These are phyloP conservation scores for Globisporangium takayamanum DNA, from an alignment of 352 stramenopile genomes.

Conservation along the genomic window DNA sequence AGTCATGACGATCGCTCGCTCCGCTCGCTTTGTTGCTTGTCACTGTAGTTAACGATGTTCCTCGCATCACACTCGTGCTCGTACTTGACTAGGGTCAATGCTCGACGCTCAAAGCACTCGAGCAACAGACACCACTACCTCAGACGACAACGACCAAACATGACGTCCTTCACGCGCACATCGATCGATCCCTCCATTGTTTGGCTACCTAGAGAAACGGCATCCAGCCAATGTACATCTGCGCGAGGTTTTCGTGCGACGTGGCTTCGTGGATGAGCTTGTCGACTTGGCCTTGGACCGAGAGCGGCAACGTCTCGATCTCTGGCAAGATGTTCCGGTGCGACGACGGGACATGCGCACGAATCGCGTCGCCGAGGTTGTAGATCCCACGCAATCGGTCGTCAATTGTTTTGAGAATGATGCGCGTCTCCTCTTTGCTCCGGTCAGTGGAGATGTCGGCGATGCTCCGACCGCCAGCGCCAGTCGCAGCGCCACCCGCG, in stretches of 20 bases:
- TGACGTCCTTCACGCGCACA: neutral
- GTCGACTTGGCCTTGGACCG: conserved; percentile 91
- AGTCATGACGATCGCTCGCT: no score
- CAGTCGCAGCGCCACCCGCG: neutral
- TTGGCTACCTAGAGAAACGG: conserved; percentile 58
- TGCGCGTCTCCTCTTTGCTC: conserved; percentile 81
- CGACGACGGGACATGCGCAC: conserved; percentile 50
- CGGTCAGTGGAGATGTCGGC: conserved; percentile 57
- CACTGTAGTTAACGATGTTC: no score
- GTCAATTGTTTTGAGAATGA: conserved; percentile 88
- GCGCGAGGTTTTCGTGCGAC: conserved; percentile 86
- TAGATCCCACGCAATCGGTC: conserved; percentile 90
- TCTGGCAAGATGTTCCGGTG: conserved; percentile 67
- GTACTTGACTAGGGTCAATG: no score
- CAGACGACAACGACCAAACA: neutral
- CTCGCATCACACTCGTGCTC: no score
- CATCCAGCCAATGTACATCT: conserved; percentile 97
- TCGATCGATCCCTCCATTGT: no score
- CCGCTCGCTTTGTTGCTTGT: no score
- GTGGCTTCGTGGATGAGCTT: conserved; percentile 93
- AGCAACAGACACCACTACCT: no score
- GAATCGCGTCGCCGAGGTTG: conserved; percentile 84
- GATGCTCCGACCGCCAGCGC: conserved; percentile 16
- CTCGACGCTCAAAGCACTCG: no score
- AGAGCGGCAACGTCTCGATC: conserved; percentile 87